Conservation (phyloP, 169 alveolate species). For the Babesia sp. region DNA sequence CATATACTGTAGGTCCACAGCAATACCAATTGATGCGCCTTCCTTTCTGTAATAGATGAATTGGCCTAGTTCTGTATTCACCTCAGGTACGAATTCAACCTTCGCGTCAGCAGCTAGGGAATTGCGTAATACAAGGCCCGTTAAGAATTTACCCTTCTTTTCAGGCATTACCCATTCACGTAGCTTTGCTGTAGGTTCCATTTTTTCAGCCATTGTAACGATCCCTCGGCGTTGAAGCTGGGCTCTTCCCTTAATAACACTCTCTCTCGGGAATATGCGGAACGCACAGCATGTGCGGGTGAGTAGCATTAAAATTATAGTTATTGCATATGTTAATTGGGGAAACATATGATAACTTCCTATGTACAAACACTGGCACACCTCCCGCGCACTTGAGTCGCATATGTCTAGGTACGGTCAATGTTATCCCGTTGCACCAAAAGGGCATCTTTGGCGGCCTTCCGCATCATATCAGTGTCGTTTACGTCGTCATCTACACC, state of each 20-base stretch:
- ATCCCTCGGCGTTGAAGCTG: background rate
- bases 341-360: constrained; percentile 1
- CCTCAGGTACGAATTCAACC: constrained; percentile 81
- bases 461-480: background rate
- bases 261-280: constrained; percentile 12
- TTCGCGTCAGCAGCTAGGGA: constrained; percentile 70
- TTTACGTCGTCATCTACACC: constrained; percentile 2
- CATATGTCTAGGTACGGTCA: background rate
- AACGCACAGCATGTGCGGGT: constrained; percentile 13
- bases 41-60: constrained; percentile 70
- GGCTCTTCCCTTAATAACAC: background rate
- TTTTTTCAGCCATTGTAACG: constrained; percentile 8
- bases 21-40: constrained; percentile 87
- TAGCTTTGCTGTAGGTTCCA: constrained; percentile 28
- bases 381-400: background rate
- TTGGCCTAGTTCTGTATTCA: constrained; percentile 1
- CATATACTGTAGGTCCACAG: constrained; percentile 97
- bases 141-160: constrained; percentile 67
- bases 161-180: constrained; percentile 73
- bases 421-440: background rate
- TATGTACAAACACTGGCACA: background rate
- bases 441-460: constrained; percentile 11
- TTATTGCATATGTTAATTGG: background rate
- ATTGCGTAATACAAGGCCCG: constrained; percentile 69
- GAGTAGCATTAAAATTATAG: constrained; percentile 9